Base-by-base conservation (phyloP, 2,329 filamentous ascomycete species). In the Orbilia brochopaga region DNA sequence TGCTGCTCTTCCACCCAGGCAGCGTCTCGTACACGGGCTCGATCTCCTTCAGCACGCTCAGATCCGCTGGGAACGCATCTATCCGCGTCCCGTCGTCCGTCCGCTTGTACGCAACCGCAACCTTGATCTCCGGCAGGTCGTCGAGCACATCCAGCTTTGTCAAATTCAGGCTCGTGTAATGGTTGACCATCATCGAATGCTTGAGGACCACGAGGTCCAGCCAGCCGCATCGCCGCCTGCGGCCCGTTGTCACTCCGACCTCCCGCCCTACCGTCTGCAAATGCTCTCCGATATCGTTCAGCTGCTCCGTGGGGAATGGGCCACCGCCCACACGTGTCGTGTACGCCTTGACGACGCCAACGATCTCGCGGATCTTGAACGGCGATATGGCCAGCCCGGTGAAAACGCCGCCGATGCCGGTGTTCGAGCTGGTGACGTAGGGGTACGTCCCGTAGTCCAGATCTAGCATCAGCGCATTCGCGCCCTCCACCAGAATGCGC, bases 91-190 rank as follows among this genome's bases (percentile, higher is more conserved):
- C 83, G 44, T 79, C 76, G 44, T 32, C 27, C 27, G 80, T 78
- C 59, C 82, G 78, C 76, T 83, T 83, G 81, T 96, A 96, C 1
- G 85, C 87, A 13, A 89, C 85, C 17, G 89, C 89, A 56, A 90
- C 83, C 79, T 92, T 90, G 80, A 95, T 85, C 77, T 86, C 87
- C 8, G 85, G 83, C 78, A 96, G 91, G 32, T 85, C 85, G 78
- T 92, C 89, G 15, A 92, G 83, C 40, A 91, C 83, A 75, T 90
- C 88, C 21, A 90, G 83, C 79, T 85, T 87, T 13, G 84, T 87
- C 44, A 87, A 77, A 76, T 87, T 86, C 58, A 87, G 78, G 50
- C 82, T 79, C 0, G 86, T 86, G 80, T 90, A 90, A 80, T 88
- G 83, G 80, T 90, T 90, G 78, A 89, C 82, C 52, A 83, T 80